Evolutionary conservation across 2,329 filamentous ascomycete genomes (phyloP).

Genomic region (Didymella keratinophila): DNA sequence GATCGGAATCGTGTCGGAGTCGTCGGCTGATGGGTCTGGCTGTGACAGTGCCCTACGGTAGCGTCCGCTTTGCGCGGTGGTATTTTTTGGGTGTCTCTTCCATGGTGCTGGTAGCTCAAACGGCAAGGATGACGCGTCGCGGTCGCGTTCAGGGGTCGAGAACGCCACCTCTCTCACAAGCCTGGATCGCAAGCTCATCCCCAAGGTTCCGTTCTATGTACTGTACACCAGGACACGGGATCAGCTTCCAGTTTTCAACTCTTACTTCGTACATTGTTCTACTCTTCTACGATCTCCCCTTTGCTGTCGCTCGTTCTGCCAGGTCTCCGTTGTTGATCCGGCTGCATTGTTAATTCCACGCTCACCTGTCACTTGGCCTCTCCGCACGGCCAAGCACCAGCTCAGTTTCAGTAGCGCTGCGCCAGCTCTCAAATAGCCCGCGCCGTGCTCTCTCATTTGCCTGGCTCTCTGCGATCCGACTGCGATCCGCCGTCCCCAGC

Average conservation of each 20-base stretch:
- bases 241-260: too few relatives aligned
- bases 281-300: too few relatives aligned
- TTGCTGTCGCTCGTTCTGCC: neutral
- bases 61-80: neutral
- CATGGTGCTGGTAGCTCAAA: neutral
- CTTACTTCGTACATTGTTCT: neutral
- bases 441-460: conserved; percentile 1
- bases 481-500: conserved; percentile 30
- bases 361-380: conserved; percentile 19
- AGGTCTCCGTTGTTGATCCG: neutral
- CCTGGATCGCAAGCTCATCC: neutral
- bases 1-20: neutral
- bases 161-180: neutral
- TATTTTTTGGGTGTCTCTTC: neutral
- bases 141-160: neutral
- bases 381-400: conserved; percentile 36
- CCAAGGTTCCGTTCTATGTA: too few relatives aligned
- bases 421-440: conserved; percentile 8
- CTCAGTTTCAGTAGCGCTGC: conserved; percentile 15
- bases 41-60: neutral
- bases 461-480: neutral
- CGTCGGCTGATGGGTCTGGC: neutral
- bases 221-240: too few relatives aligned
- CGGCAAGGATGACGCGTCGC: neutral
- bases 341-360: neutral